phyloP scores from a whole-genome alignment of 192 early-diverging fungal genomes.

The Helicostylum pulchrum region DNA sequence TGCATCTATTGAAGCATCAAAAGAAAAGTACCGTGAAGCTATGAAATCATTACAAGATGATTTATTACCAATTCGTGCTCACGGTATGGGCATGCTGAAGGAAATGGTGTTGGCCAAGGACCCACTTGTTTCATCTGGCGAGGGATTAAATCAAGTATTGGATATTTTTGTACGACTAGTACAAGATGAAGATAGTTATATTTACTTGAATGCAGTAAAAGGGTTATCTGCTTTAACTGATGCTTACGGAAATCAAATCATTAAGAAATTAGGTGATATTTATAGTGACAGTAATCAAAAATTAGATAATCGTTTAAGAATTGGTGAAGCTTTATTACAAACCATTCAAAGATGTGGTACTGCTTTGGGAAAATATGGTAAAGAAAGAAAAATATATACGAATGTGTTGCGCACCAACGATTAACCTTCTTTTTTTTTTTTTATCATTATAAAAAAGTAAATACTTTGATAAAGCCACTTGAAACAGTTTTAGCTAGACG shows the following conservation, averaged over 20 bases:
- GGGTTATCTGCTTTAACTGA: constrained; percentile 83
- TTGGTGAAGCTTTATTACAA: constrained; percentile 87
- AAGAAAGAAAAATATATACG: not conserved
- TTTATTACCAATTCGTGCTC: constrained; percentile 82
- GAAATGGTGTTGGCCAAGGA: constrained; percentile 76
- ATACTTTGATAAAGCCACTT: constrained; percentile 34
- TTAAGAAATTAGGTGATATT: constrained; percentile 63
- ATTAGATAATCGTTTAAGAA: constrained; percentile 70
- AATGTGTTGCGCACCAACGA: not conserved
- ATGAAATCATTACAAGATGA: constrained; percentile 75
- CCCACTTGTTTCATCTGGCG: constrained; percentile 49
- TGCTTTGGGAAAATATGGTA: constrained; percentile 72
- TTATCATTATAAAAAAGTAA: too few species aligned
- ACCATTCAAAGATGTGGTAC: constrained; percentile 80
- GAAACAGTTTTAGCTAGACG: constrained; percentile 30
- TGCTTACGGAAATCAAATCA: constrained; percentile 65
- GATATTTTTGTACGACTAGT: constrained; percentile 78
- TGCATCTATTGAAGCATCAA: constrained; percentile 31
- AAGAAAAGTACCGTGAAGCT: constrained; percentile 66
- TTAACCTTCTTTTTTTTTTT: too few species aligned
- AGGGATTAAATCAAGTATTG: constrained; percentile 61
- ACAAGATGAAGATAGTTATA: constrained; percentile 80
- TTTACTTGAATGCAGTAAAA: constrained; percentile 91
- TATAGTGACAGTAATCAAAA: constrained; percentile 50
- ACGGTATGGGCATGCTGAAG: constrained; percentile 79